phyloP scores from a whole-genome alignment of 192 early-diverging fungal species.

The Cladochytrium replicatum region DNA sequence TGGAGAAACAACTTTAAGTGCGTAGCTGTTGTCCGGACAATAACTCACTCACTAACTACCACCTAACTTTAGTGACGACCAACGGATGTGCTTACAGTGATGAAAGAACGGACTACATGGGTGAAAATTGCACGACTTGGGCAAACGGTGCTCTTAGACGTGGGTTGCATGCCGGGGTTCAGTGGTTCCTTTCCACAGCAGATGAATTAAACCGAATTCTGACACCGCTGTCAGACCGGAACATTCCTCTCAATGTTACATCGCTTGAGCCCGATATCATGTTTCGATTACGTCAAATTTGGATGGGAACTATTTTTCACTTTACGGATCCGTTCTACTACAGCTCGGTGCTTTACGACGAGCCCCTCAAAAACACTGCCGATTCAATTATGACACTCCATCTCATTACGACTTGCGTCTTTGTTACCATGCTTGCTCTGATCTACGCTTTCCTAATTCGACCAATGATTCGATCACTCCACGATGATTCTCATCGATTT shows the following conservation, averaged over 20 bases:
- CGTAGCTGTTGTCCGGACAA: too few relatives aligned
- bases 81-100: conserved; percentile 28
- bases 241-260: too few relatives aligned
- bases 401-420: conserved; percentile 18
- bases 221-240: not conserved
- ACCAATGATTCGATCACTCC: conserved; percentile 10
- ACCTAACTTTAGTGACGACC: conserved; percentile 8
- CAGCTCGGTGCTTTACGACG: conserved; percentile 1
- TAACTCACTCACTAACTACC: not conserved
- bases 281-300: conserved; percentile 1
- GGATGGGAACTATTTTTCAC: conserved; percentile 12
- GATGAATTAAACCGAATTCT: conserved; percentile 1
- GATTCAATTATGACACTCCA: conserved; percentile 21
- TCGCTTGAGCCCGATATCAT: conserved; percentile 1
- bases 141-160: conserved; percentile 9
- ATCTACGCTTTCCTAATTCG: conserved; percentile 21
- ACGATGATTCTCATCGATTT: conserved; percentile 20
- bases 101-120: conserved; percentile 5
- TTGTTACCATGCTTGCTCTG: conserved; percentile 7
- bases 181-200: conserved; percentile 2
- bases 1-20: too few relatives aligned
- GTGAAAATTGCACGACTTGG: conserved; percentile 19
- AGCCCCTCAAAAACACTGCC: not conserved
- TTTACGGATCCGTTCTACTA: conserved; percentile 5
- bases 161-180: conserved; percentile 22